phyloP scores from a whole-genome alignment of 305 asterid species.

The Fraxinus latifolia region DNA sequence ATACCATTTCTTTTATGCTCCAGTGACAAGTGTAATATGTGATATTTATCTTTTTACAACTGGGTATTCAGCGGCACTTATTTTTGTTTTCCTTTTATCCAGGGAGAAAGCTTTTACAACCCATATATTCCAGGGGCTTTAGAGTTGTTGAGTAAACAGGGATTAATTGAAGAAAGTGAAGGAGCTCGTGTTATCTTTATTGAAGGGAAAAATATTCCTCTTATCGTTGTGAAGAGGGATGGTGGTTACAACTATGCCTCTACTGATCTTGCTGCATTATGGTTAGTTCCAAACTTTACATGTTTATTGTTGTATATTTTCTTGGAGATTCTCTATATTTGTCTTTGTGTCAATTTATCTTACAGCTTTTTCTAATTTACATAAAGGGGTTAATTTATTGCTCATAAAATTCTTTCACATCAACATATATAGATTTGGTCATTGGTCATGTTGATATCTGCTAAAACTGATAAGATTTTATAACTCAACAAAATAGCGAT shows the following conservation, averaged over 20 bases:
- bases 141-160: conserved; percentile 50
- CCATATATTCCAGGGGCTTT: conserved; percentile 67
- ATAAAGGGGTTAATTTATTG: neutral
- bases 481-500: neutral
- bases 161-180: conserved; percentile 77
- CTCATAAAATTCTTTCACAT: neutral
- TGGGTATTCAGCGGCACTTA: conserved; percentile 14
- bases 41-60: neutral
- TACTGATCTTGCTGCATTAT: conserved; percentile 85
- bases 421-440: neutral
- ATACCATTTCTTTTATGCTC: neutral
- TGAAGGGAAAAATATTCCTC: conserved; percentile 70
- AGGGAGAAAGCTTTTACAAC: conserved; percentile 98
- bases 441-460: neutral
- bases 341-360: neutral
- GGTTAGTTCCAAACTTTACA: conserved; percentile 46
- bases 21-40: neutral
- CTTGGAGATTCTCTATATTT: conserved; percentile 1
- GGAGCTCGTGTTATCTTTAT: conserved; percentile 92
- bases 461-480: neutral
- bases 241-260: conserved; percentile 96
- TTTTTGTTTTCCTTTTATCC: conserved; percentile 1
- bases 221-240: conserved; percentile 86
- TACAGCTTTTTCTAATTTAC: neutral
- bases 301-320: neutral